Evolutionary conservation across 192 early-diverging fungal genomes (phyloP), one percentile per base, ranked within the genome.

Genomic region (Rhizophagus sp.): DNA sequence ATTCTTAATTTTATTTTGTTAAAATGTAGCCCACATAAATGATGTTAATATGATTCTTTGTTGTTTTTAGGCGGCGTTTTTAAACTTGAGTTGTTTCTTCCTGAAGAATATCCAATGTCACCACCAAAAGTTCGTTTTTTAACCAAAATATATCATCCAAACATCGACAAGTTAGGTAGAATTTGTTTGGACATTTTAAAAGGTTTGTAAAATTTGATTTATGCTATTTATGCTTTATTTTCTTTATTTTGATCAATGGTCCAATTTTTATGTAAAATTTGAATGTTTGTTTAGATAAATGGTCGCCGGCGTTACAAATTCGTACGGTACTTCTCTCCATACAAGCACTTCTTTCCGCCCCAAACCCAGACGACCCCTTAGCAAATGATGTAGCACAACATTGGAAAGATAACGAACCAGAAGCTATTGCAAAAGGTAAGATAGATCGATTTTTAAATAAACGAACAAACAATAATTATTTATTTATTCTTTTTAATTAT

Each of bases 111-210:
- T 82, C 98, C 98, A 36, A 99, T 99, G 98, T 92, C 93, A 3
- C 95, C 98, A 63, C 98, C 98, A 61, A 99, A 97, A 89, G 98
- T 99, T 52, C 95, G 97, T 27, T 98, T 96, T 80, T 87, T 99
- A 85, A 99, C 98, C 67, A 96, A 95, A 86, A 99, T 99, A 84
- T 99, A 99, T 87, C 97, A 98, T 84, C 97, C 97, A 25, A 99
- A 99, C 84, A 99, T 99, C 84, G 98, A 99, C 86, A 98, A 96
- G 88, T 91, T 98, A 30, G 98, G 98, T 25, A 91, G 97, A 71
- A 98, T 99, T 80, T 99, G 98, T 74, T 88, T 99, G 76, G 98
- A 99, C 82, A 99, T 99, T 85, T 84, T 99, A 77, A 99, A 99
- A 89, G 95, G 94, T 95, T 80, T 47, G 19, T 66, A 30, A 30